Evolutionary conservation across 345 rosid genomes (phyloP), one percentile per base, ranked within the genome.

Genomic region (Kandelia obovata): DNA sequence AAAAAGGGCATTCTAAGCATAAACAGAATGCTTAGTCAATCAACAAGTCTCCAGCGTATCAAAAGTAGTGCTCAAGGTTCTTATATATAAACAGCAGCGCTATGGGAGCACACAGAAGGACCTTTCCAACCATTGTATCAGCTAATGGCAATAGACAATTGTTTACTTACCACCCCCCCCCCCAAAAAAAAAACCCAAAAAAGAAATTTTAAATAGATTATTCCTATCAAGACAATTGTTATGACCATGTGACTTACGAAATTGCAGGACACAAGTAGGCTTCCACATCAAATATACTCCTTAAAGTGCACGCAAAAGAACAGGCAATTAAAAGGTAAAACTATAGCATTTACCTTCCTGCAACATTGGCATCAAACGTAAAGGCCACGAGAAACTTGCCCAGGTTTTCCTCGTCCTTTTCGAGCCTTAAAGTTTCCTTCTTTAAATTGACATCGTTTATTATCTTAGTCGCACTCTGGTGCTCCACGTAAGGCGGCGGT

Each of bases 291-390:
- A 21, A 25, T 27, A 56, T 25, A 25, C 59, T 56, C 28, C 13
- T 3, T 13, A 23, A 56, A 35, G 70, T 26, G 37, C 25, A 39
- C 13, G 23, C 20, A 19, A 58, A 47, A 11, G n/a, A 23, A 23
- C 19, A 30, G 5, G 9, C 25, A 55, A 20, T 28, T 7, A 71
- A 55, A 59, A 61, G 25, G 23, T 19, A 64, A 58, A 65, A 34
- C 53, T 51, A 51, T 23, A 66, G 9, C 52, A 51, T 39, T 65
- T 77, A 92, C 98, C 99, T 87, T 34, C 98, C 94, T 57, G 86
- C 79, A 73, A 89, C 96, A 37, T 96, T 86, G 19, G 99, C 98
- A 80, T 96, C 99, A 79, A 96, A 96, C 53, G 90, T 87, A 82
- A 96, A 96, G 11, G 98, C 68, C 79, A 92, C 89, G 62, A 96